Percentiles rank a stretch among this genome's conserved stretches.
Conservation (phyloP, 306 rosid genomes). For the Ammopiptanthus mongolicus region DNA sequence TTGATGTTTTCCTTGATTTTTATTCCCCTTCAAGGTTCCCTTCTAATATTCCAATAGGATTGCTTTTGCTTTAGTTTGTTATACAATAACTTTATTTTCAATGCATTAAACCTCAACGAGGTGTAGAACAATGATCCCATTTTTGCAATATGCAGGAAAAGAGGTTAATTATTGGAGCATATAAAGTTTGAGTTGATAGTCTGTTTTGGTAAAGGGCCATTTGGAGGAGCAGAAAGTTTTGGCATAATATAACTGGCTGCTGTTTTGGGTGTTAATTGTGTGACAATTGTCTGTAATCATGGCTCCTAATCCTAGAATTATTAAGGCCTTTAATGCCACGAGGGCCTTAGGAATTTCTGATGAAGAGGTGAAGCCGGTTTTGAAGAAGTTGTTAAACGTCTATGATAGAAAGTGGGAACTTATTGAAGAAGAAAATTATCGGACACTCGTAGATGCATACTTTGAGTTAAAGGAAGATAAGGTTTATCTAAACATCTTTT, state of each 20-base stretch:
- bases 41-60: background rate
- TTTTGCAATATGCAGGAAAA: background rate
- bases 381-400: slow-evolving; percentile 34
- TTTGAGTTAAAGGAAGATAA: slow-evolving; percentile 55
- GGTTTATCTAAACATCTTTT: slow-evolving; percentile 36
- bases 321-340: slow-evolving; percentile 46
- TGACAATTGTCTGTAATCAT: slow-evolving; percentile 28
- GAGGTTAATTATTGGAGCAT: background rate
- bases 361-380: slow-evolving; percentile 48
- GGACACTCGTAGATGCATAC: slow-evolving; percentile 60
- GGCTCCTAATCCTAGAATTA: slow-evolving; percentile 35
- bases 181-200: slow-evolving; percentile 7
- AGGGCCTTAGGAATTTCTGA: slow-evolving; percentile 43
- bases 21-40: background rate
- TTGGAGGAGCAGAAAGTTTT: slow-evolving; percentile 4
- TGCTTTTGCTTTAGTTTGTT: slow-evolving; percentile 11
- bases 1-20: slow-evolving; percentile 11
- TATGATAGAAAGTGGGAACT: slow-evolving; percentile 53
- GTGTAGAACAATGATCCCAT: background rate
- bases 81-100: background rate
- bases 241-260: background rate
- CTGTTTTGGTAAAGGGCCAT: slow-evolving; percentile 5
- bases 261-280: slow-evolving; percentile 7
- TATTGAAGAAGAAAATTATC: slow-evolving; percentile 72
- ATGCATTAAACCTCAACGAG: background rate